A percentile compares a stretch with the other conserved stretches of the same genome.
Conservation (phyloP, 179 eudicot species). For the Silene coronaria region DNA sequence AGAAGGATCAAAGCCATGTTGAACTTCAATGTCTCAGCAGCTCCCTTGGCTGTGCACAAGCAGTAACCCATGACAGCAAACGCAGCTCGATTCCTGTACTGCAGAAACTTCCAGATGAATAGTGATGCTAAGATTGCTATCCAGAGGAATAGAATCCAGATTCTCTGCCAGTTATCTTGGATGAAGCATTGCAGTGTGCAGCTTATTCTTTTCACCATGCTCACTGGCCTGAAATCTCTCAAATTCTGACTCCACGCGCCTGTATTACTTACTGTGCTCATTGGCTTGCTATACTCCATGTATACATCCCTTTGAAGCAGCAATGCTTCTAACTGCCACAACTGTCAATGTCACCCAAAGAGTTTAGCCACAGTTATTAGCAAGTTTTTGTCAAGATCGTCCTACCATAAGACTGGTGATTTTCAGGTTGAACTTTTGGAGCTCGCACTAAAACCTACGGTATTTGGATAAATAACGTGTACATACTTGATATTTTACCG, state of each 20-base stretch:
- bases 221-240: conserved; percentile 32
- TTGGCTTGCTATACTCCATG: conserved; percentile 82
- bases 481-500: too few relatives aligned
- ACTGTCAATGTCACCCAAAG: conserved; percentile 29
- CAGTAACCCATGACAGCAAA: conserved; percentile 75
- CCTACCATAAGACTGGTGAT: too few relatives aligned
- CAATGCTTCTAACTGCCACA: conserved; percentile 74
- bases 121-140: conserved; percentile 42
- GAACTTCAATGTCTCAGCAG: conserved; percentile 70
- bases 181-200: conserved; percentile 47
- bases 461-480: too few relatives aligned
- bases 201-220: conserved; percentile 38
- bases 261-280: conserved; percentile 51
- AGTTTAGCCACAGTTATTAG: not conserved
- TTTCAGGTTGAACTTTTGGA: too few relatives aligned
- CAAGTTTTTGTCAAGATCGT: not conserved
- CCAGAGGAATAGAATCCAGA: conserved; percentile 64
- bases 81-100: conserved; percentile 47
- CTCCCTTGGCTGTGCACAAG: conserved; percentile 70
- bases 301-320: conserved; percentile 73
- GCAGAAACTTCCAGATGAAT: conserved; percentile 64
- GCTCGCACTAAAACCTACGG: too few relatives aligned
- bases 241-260: conserved; percentile 65
- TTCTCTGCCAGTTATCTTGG: conserved; percentile 60
- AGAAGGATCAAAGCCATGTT: conserved; percentile 76